These are phyloP conservation scores for Pseudomassariella vexata DNA, from an alignment of 2,329 filamentous ascomycete genomes.

Conservation along the genomic window DNA sequence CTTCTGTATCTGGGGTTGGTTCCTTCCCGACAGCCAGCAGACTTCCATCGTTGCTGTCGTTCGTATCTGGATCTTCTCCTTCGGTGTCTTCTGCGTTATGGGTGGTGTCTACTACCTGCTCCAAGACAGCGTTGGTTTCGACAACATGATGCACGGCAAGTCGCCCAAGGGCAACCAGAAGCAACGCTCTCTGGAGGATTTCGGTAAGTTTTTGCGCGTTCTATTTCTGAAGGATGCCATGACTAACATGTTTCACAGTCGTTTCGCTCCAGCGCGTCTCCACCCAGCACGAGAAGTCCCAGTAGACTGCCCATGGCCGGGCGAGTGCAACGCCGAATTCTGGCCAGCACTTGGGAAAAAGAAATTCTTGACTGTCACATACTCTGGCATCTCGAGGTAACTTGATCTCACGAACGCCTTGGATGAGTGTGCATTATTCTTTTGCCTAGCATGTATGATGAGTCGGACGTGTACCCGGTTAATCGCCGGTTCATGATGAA, in stretches of 20 bases:
- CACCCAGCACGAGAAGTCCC: constrained; percentile 84
- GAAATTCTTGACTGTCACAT: constrained; percentile 20
- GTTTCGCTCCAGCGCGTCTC: constrained; percentile 86
- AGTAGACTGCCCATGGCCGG: constrained; percentile 37
- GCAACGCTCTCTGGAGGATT: constrained; percentile 83
- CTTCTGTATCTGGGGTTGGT: constrained; percentile 83
- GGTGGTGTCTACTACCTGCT: constrained; percentile 71
- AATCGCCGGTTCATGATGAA: constrained; percentile 10
- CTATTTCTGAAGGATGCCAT: constrained; percentile 1
- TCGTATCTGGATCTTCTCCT: constrained; percentile 86
- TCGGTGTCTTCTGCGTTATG: constrained; percentile 82
- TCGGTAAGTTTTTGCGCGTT: constrained; percentile 56
- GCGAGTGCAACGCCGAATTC: too few relatives aligned
- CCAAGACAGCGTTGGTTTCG: constrained; percentile 74
- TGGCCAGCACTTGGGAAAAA: constrained; percentile 1
- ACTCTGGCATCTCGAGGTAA: constrained; percentile 14
- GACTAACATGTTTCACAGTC: constrained; percentile 55
- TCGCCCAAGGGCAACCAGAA: constrained; percentile 74
- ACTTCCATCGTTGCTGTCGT: constrained; percentile 80
- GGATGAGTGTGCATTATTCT: constrained; percentile 13
- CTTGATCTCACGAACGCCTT: constrained; percentile 1
- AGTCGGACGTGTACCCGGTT: constrained; percentile 17
- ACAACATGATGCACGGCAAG: constrained; percentile 92
- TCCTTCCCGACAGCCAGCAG: constrained; percentile 58
- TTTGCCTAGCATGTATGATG: constrained; percentile 30